These are phyloP conservation scores for Plasmodium gallinaceum DNA, from an alignment of 169 alveolate genomes.

Conservation along the genomic window DNA sequence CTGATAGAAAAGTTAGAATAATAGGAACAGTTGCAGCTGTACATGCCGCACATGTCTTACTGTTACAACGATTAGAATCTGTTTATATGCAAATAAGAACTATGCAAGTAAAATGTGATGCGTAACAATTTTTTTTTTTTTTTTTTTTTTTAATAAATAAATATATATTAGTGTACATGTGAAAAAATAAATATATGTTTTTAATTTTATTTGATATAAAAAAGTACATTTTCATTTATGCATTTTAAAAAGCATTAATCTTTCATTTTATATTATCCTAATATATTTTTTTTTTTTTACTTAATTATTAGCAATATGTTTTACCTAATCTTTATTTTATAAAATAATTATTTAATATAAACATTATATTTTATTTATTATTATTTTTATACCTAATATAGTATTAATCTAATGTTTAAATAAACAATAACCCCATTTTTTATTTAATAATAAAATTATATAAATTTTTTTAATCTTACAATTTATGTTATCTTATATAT, in stretches of 20 bases:
- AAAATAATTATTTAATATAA: no score
- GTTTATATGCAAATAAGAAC: slow-evolving; percentile 61
- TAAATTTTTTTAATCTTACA: no score
- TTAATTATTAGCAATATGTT: no score
- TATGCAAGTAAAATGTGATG: slow-evolving; percentile 51
- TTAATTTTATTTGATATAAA: slow-evolving; percentile 44
- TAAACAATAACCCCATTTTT: no score
- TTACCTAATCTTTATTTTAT: no score
- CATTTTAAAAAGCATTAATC: neutral
- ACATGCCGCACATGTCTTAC: slow-evolving; percentile 76
- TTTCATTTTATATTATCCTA: neutral
- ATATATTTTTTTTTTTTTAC: neutral
- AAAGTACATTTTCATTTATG: slow-evolving; percentile 5
- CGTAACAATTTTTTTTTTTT: neutral
- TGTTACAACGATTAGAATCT: slow-evolving; percentile 64
- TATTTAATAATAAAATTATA: no score
- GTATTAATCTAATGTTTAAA: no score
- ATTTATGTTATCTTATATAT: no score
- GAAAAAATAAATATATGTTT: neutral
- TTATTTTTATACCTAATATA: no score
- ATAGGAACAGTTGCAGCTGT: slow-evolving; percentile 79
- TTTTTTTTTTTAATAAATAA: neutral
- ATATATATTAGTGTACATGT: neutral
- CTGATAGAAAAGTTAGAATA: slow-evolving; percentile 58
- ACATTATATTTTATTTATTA: no score